Conservation (phyloP, 148 eudicot species). For the Linanthus parryae region DNA sequence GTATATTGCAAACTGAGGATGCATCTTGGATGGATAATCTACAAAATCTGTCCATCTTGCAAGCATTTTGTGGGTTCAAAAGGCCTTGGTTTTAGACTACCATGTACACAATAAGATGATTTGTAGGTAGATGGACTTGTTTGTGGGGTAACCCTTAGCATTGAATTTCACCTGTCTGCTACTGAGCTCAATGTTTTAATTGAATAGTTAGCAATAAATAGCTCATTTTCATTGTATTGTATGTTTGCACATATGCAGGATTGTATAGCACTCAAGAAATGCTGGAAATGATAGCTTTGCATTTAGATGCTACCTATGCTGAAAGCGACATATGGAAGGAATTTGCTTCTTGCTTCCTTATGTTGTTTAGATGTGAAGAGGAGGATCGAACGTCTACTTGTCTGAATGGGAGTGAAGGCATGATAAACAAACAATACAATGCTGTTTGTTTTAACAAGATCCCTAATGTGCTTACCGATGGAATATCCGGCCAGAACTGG, state of each 20-base stretch:
- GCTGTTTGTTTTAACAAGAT: background rate
- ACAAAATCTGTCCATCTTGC: too few relatives aligned
- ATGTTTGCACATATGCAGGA: conserved; percentile 14
- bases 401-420: background rate
- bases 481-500: conserved; percentile 25
- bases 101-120: too few relatives aligned
- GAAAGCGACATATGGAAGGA: background rate
- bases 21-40: too few relatives aligned
- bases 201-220: too few relatives aligned
- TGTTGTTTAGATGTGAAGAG: background rate
- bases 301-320: background rate
- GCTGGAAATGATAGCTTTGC: background rate
- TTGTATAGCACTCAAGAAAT: background rate
- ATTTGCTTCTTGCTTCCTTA: background rate
- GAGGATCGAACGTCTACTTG: background rate
- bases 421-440: background rate
- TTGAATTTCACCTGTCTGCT: too few relatives aligned
- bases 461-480: background rate
- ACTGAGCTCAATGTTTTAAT: too few relatives aligned
- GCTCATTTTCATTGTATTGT: background rate
- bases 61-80: too few relatives aligned
- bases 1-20: too few relatives aligned
- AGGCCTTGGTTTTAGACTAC: too few relatives aligned
- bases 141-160: too few relatives aligned
- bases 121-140: too few relatives aligned